Evolutionary conservation across 768 basidiomycete genomes (phyloP).

Genomic region (Fomitopsis pulvina): DNA sequence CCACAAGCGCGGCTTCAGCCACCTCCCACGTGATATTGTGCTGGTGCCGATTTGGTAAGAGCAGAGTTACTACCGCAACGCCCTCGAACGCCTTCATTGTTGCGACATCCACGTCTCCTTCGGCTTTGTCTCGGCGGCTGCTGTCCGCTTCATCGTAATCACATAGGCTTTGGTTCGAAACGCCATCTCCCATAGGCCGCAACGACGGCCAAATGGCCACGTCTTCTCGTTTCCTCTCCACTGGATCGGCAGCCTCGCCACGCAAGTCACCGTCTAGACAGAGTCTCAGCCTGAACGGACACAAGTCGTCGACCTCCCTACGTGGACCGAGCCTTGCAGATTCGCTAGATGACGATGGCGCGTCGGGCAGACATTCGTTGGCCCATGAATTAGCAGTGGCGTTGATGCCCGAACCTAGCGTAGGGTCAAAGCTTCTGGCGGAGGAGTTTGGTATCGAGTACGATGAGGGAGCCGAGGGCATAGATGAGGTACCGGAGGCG

Average conservation of each 20-base stretch:
- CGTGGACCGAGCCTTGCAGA: slow-evolving; percentile 34
- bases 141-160: not conserved
- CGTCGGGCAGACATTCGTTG: slow-evolving; percentile 55
- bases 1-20: not conserved
- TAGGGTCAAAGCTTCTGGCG: slow-evolving; percentile 69
- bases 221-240: slow-evolving; percentile 24
- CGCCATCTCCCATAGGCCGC: not conserved
- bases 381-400: slow-evolving; percentile 86
- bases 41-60: not conserved
- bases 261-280: slow-evolving; percentile 27
- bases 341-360: slow-evolving; percentile 34
- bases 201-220: slow-evolving; percentile 2
- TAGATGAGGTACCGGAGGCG: slow-evolving; percentile 41
- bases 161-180: not conserved
- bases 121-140: not conserved
- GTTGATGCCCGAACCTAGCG: slow-evolving; percentile 80
- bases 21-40: not conserved
- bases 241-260: slow-evolving; percentile 15
- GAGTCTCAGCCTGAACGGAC: slow-evolving; percentile 24
- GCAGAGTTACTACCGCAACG: slow-evolving; percentile 2
- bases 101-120: not conserved
- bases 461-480: slow-evolving; percentile 81
- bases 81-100: not conserved
- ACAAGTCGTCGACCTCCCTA: slow-evolving; percentile 47
- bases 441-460: slow-evolving; percentile 90